Conservation (phyloP, 257 asterid genomes). For the Fraxinus anomala region DNA sequence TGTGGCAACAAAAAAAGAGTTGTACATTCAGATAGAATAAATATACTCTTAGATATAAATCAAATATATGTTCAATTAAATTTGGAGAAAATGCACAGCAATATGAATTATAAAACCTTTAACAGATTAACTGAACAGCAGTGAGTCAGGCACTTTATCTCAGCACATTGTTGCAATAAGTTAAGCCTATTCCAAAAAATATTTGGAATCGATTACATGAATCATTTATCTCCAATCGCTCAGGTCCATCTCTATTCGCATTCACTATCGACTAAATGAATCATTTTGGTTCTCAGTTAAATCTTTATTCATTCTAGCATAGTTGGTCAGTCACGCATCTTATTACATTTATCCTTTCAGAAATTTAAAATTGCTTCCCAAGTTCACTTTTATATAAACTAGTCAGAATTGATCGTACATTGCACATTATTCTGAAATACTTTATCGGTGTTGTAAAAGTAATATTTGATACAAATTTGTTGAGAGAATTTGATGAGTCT, state of each 20-base stretch:
- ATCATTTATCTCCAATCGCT: neutral
- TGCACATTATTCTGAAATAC: too few relatives aligned
- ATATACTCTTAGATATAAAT: neutral
- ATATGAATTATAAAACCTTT: neutral
- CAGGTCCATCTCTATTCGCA: neutral
- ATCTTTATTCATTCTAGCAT: neutral
- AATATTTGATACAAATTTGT: too few relatives aligned
- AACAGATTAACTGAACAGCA: neutral
- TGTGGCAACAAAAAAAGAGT: conserved; percentile 34
- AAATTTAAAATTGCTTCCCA: neutral
- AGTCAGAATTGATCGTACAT: too few relatives aligned
- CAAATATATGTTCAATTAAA: neutral
- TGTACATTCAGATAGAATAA: conserved; percentile 22
- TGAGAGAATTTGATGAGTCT: too few relatives aligned
- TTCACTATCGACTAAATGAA: too few relatives aligned
- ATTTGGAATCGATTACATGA: neutral
- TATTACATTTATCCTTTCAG: neutral
- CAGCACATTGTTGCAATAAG: neutral
- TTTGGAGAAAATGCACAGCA: neutral
- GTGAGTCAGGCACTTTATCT: neutral
- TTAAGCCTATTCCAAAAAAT: neutral
- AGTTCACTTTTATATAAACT: neutral
- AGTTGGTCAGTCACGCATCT: neutral
- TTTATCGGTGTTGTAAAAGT: too few relatives aligned
- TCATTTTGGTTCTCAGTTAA: too few relatives aligned